Conservation (phyloP, 345 rosid genomes). For the Syzygium aqueum region DNA sequence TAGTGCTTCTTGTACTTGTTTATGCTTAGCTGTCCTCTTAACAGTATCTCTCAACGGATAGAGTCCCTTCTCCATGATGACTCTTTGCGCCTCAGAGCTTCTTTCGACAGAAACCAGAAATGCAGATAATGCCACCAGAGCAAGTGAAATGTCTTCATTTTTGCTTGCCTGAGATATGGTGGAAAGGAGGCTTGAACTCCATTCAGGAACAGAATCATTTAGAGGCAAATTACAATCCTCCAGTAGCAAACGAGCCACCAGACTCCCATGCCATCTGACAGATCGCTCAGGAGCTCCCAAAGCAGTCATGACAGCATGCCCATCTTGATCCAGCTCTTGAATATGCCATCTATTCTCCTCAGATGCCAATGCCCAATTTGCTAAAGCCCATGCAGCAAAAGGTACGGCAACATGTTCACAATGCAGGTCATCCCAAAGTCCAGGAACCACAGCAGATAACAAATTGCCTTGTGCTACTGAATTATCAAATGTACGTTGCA, state of each 20-base stretch:
- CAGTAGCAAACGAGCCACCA: constrained; percentile 78
- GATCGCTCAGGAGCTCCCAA: constrained; percentile 95
- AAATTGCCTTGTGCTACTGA: constrained; percentile 39
- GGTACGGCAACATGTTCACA: constrained; percentile 99
- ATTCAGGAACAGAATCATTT: constrained; percentile 76
- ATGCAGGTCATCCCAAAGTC: constrained; percentile 98
- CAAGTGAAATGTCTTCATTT: constrained; percentile 78
- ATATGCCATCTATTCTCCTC: constrained; percentile 66
- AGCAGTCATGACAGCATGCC: constrained; percentile 83
- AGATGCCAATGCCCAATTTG: constrained; percentile 99
- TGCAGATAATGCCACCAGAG: constrained; percentile 76
- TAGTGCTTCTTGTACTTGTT: constrained; percentile 71
- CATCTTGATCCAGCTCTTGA: constrained; percentile 87
- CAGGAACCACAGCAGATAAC: constrained; percentile 87
- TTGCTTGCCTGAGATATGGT: constrained; percentile 70
- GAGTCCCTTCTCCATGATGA: constrained; percentile 83
- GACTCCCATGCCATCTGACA: constrained; percentile 98
- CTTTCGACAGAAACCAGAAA: constrained; percentile 79
- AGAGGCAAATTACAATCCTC: constrained; percentile 79
- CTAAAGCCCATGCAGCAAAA: constrained; percentile 97
- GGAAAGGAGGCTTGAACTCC: constrained; percentile 88
- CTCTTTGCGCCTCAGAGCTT: constrained; percentile 52
- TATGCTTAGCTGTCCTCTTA: constrained; percentile 57
- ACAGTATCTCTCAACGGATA: constrained; percentile 71
- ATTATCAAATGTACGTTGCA: constrained; percentile 48